A percentile compares a stretch with the other conserved stretches of the same genome.
phyloP scores from a whole-genome alignment of 208 protist species.

The Phytomonas serpens region DNA sequence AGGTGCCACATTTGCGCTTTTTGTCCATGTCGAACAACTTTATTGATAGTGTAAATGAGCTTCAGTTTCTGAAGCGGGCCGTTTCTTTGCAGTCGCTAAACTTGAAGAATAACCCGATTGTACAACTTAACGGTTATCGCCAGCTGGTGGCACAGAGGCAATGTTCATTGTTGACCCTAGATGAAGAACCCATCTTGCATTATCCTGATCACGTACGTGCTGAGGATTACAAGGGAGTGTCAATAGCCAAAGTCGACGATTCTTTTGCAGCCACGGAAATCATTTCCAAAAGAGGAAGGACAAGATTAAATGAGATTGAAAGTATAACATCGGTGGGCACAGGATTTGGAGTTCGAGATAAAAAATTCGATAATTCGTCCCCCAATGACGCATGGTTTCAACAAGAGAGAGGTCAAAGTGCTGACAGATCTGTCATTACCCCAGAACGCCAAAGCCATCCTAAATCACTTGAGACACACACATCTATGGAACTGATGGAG shows the following conservation, averaged over 20 bases:
- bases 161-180: slow-evolving; percentile 41
- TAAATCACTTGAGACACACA: not conserved
- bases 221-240: not conserved
- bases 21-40: slow-evolving; percentile 63
- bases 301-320: not conserved
- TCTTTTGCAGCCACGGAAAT: not conserved
- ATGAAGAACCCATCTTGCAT: slow-evolving; percentile 48
- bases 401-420: not conserved
- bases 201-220: slow-evolving; percentile 1
- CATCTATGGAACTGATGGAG: not conserved
- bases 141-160: slow-evolving; percentile 34
- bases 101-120: slow-evolving; percentile 51
- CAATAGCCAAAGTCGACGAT: not conserved
- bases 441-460: not conserved
- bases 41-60: slow-evolving; percentile 58
- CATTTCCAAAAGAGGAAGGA: not conserved
- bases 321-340: not conserved
- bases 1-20: slow-evolving; percentile 36
- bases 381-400: not conserved
- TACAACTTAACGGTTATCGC: slow-evolving; percentile 37
- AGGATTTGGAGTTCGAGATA: not conserved
- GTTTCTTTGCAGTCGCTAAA: slow-evolving; percentile 50
- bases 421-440: not conserved
- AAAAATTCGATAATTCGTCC: not conserved
- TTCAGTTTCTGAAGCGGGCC: slow-evolving; percentile 38